Percentiles rank a stretch among this genome's conserved stretches.
Conservation (phyloP, 805 yeast species). For the Nakazawaea holstii region DNA sequence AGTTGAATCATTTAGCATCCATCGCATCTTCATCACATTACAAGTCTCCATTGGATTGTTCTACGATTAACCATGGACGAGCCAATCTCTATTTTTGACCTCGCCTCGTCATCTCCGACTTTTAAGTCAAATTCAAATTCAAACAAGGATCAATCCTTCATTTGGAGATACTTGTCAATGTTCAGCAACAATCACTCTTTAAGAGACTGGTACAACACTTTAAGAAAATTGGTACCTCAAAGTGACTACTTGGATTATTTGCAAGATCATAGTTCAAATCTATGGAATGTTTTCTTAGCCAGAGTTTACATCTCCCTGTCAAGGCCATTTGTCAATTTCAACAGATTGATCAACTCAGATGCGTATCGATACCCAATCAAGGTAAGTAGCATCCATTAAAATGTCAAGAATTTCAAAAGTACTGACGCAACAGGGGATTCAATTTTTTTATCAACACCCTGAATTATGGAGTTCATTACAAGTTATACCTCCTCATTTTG, state of each 20-base stretch:
- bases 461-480: constrained; percentile 8
- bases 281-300: neutral
- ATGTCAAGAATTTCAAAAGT: neutral
- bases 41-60: neutral
- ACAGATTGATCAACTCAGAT: constrained; percentile 5
- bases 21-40: no score
- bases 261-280: neutral
- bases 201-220: neutral
- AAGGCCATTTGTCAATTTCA: constrained; percentile 7
- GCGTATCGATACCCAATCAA: constrained; percentile 6
- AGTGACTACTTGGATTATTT: neutral
- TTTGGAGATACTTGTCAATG: neutral
- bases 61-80: neutral
- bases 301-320: constrained; percentile 4
- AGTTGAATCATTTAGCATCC: no score
- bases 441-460: constrained; percentile 4
- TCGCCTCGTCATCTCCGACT: neutral
- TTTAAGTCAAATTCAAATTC: no score
- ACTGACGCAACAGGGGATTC: constrained; percentile 2
- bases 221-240: neutral
- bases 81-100: neutral
- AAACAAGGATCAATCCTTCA: neutral
- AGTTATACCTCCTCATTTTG: constrained; percentile 9
- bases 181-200: neutral
- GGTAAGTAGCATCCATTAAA: neutral